These are phyloP conservation scores for Tieghemiomyces parasiticus DNA, from an alignment of 192 early-diverging fungal genomes.

Conservation along the genomic window DNA sequence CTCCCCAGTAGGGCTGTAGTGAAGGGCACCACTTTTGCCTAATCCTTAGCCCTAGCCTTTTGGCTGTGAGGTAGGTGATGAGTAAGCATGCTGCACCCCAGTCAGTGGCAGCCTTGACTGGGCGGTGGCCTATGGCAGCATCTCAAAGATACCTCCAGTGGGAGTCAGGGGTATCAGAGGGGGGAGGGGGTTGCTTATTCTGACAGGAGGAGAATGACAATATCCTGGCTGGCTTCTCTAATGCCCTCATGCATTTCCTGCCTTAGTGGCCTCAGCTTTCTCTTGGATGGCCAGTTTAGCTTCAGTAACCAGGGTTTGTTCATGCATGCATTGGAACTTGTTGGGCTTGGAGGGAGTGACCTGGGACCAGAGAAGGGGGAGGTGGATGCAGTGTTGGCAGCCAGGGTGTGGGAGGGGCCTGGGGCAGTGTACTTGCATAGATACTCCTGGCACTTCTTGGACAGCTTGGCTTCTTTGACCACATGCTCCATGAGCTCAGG, in stretches of 20 bases:
- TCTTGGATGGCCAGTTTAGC: neutral
- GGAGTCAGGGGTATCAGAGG: neutral
- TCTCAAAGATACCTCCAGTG: neutral
- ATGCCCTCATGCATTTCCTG: neutral
- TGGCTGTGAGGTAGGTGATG: neutral
- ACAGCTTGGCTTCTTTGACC: too few species aligned
- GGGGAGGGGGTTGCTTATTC: neutral
- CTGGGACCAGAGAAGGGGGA: too few species aligned
- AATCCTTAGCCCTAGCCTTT: neutral
- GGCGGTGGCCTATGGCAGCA: neutral
- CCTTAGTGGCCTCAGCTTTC: neutral
- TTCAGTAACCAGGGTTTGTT: too few species aligned
- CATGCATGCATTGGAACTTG: too few species aligned
- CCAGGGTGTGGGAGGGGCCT: too few species aligned
- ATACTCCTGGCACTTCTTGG: too few species aligned
- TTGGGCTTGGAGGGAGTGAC: too few species aligned
- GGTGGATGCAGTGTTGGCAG: too few species aligned
- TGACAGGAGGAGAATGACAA: neutral
- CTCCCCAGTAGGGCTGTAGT: neutral
- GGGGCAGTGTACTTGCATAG: too few species aligned
- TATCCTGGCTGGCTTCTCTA: neutral
- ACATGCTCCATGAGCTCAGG: too few species aligned
- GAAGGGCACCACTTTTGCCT: neutral
- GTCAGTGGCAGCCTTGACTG: constrained; percentile 4
- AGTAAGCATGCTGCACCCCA: neutral